phyloP scores from a whole-genome alignment of 805 yeast genomes.

The Hanseniaspora singularis region DNA sequence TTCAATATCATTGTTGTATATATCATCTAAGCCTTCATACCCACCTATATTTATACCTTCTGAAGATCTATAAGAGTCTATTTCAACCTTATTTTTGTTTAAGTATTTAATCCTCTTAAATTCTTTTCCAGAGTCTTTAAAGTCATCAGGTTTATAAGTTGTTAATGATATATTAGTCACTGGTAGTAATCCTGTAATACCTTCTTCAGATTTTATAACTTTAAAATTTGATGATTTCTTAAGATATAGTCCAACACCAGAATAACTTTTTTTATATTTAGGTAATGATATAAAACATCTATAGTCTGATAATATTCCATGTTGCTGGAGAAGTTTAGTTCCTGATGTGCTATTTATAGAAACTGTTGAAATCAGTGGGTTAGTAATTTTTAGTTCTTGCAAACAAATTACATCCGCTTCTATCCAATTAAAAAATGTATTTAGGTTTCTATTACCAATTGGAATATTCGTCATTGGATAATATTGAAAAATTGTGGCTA shows the following conservation, averaged over 20 bases:
- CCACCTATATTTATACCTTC: constrained; percentile 50
- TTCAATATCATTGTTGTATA: constrained; percentile 30
- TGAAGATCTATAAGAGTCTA: constrained; percentile 22
- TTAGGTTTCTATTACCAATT: constrained; percentile 22
- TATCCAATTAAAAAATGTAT: constrained; percentile 39
- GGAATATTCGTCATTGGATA: constrained; percentile 62
- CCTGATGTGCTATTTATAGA: neutral
- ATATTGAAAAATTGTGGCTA: constrained; percentile 66
- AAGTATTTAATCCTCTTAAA: neutral
- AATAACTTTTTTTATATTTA: constrained; percentile 59
- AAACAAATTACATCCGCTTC: constrained; percentile 69
- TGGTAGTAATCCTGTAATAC: constrained; percentile 59
- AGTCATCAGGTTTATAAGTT: constrained; percentile 11
- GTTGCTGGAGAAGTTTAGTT: constrained; percentile 21
- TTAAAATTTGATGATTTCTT: constrained; percentile 39
- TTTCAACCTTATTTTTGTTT: neutral
- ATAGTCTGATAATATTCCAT: constrained; percentile 46
- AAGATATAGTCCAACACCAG: constrained; percentile 83
- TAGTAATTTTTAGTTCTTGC: constrained; percentile 68
- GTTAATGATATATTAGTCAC: neutral
- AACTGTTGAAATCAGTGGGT: constrained; percentile 30
- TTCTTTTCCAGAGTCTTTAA: constrained; percentile 18
- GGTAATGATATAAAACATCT: constrained; percentile 63
- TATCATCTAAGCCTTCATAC: constrained; percentile 34
- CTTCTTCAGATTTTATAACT: constrained; percentile 76